Percentiles rank a stretch among this genome's conserved stretches.
phyloP scores from a whole-genome alignment of 305 asterid species.

The Fraxinus greggii region DNA sequence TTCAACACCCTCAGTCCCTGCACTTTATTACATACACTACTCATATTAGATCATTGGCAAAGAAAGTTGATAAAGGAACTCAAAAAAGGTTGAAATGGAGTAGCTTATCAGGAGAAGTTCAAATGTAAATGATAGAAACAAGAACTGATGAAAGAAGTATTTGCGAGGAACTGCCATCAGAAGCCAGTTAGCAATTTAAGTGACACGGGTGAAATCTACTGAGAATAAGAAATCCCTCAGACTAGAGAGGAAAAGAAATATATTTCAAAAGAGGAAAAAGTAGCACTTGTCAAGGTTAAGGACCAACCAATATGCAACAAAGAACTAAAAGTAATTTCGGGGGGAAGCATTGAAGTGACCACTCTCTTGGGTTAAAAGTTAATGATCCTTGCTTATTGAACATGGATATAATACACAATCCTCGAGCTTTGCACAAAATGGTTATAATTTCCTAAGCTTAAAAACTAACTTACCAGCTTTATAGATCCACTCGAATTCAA shows the following conservation, averaged over 20 bases:
- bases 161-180: background rate
- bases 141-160: background rate
- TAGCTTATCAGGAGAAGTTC: background rate
- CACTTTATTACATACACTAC: conserved; percentile 64
- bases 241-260: background rate
- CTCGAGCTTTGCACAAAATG: background rate
- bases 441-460: background rate
- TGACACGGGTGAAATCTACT: background rate
- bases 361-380: background rate
- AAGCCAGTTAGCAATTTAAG: background rate
- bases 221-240: background rate
- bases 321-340: background rate
- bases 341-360: background rate
- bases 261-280: background rate
- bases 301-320: background rate
- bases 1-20: conserved; percentile 98
- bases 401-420: background rate
- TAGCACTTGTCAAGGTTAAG: background rate
- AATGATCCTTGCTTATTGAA: background rate
- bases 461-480: background rate
- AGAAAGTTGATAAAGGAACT: background rate
- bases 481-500: background rate
- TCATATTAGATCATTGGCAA: conserved; percentile 32
- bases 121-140: background rate
- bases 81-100: background rate